Percentiles rank a stretch among this genome's conserved stretches.
Evolutionary conservation across 768 basidiomycete species (phyloP).

Genomic region (Podaxis carcinomalis): DNA sequence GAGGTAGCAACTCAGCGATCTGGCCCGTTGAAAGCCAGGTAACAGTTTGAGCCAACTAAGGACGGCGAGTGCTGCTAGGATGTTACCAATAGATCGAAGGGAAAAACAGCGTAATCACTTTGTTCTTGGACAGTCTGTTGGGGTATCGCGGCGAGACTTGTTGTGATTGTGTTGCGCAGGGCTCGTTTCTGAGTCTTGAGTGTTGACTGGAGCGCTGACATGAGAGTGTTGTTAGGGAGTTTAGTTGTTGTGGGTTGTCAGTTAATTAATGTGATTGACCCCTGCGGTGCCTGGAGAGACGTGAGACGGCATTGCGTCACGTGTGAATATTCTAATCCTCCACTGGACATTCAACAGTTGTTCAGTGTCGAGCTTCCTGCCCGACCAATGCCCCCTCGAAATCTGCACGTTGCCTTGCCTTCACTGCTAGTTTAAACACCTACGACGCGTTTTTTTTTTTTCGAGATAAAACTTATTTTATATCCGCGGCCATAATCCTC

Average conservation of each 20-base stretch:
- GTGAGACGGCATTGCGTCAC: neutral
- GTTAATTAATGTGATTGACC: neutral
- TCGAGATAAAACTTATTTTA: neutral
- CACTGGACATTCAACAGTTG: neutral
- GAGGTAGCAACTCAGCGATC: slow-evolving; percentile 67
- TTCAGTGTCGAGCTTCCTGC: neutral
- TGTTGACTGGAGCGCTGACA: slow-evolving; percentile 7
- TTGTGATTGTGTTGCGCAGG: slow-evolving; percentile 47
- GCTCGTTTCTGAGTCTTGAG: slow-evolving; percentile 42
- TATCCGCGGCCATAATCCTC: neutral
- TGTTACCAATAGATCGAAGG: neutral
- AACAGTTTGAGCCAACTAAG: slow-evolving; percentile 42
- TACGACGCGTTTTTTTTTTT: neutral
- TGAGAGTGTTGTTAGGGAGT: slow-evolving; percentile 1
- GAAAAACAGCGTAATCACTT: slow-evolving; percentile 35
- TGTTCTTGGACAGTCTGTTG: slow-evolving; percentile 48
- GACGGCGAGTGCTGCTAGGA: slow-evolving; percentile 40
- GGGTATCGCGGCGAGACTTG: slow-evolving; percentile 41
- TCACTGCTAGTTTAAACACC: neutral
- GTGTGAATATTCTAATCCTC: neutral
- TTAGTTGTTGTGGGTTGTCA: neutral
- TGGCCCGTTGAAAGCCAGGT: slow-evolving; percentile 45
- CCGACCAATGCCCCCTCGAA: neutral
- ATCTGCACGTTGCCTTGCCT: neutral
- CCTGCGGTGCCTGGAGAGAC: neutral